phyloP scores from a whole-genome alignment of 2,329 filamentous ascomycete species.

The Lojkania enalia region DNA sequence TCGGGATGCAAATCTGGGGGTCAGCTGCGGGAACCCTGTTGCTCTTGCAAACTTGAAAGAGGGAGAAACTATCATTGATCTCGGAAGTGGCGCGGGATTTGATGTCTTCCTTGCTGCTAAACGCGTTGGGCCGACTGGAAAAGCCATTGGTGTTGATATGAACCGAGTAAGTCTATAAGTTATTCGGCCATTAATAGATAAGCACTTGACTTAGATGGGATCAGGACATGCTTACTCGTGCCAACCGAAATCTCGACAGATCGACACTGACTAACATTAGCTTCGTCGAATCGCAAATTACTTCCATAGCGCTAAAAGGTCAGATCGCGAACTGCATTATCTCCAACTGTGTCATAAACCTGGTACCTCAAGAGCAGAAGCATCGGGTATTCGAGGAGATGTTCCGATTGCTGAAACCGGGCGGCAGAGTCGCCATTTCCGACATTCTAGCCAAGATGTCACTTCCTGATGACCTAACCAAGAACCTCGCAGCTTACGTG shows the following conservation, averaged over 20 bases:
- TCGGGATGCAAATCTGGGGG: constrained; percentile 54
- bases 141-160: constrained; percentile 63
- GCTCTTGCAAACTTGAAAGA: constrained; percentile 50
- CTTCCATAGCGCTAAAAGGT: constrained; percentile 51
- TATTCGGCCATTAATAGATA: too few species aligned
- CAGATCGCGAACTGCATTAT: constrained; percentile 60
- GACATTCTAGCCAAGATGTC: constrained; percentile 61
- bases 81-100: constrained; percentile 62
- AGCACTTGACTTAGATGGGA: constrained; percentile 3
- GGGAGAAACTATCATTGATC: constrained; percentile 61
- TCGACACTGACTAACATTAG: constrained; percentile 47
- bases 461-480: constrained; percentile 52
- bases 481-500: constrained; percentile 58
- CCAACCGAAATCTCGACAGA: constrained; percentile 40
- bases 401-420: constrained; percentile 58
- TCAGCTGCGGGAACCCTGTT: constrained; percentile 59
- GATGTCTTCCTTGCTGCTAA: constrained; percentile 59
- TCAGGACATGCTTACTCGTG: constrained; percentile 59
- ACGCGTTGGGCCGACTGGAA: constrained; percentile 54
- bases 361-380: constrained; percentile 27
- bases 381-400: constrained; percentile 58
- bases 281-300: constrained; percentile 59
- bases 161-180: constrained; percentile 50
- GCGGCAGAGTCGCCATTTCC: constrained; percentile 61
- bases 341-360: constrained; percentile 58